These are phyloP conservation scores for Jatropha curcas DNA, from an alignment of 345 rosid species.

Conservation along the genomic window DNA sequence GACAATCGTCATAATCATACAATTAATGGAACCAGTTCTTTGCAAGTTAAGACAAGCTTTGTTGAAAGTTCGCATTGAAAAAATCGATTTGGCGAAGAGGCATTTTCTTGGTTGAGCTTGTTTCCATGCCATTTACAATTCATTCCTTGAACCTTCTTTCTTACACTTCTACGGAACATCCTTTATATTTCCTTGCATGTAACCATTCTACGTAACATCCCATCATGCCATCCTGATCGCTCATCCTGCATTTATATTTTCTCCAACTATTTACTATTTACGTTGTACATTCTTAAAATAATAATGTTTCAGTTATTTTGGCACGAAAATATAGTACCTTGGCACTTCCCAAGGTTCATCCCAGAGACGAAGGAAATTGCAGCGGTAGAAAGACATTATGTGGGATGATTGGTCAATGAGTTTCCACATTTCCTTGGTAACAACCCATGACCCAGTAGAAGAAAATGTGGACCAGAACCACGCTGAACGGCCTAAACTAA, in stretches of 20 bases:
- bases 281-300: too few relatives aligned
- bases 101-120: conserved; percentile 48
- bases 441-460: conserved; percentile 47
- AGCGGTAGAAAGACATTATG: conserved; percentile 40
- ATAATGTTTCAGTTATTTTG: too few relatives aligned
- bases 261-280: too few relatives aligned
- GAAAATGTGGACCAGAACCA: conserved; percentile 47
- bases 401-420: conserved; percentile 35
- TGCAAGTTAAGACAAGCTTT: conserved; percentile 46
- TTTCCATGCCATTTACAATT: conserved; percentile 63
- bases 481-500: conserved; percentile 56
- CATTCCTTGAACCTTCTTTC: conserved; percentile 30
- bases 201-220: conserved; percentile 62
- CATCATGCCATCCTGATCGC: conserved; percentile 50
- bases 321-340: too few relatives aligned
- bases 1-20: conserved; percentile 47
- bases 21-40: conserved; percentile 61
- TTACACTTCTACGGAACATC: conserved; percentile 31
- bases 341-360: conserved; percentile 66
- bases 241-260: conserved; percentile 52
- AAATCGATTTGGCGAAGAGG: conserved; percentile 31
- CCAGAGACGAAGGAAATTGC: conserved; percentile 47
- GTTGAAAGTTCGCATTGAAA: conserved; percentile 36
- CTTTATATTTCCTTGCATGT: conserved; percentile 44
- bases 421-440: conserved; percentile 33